phyloP scores from a whole-genome alignment of 2,329 filamentous ascomycete genomes.

The Gremmenia infestans region DNA sequence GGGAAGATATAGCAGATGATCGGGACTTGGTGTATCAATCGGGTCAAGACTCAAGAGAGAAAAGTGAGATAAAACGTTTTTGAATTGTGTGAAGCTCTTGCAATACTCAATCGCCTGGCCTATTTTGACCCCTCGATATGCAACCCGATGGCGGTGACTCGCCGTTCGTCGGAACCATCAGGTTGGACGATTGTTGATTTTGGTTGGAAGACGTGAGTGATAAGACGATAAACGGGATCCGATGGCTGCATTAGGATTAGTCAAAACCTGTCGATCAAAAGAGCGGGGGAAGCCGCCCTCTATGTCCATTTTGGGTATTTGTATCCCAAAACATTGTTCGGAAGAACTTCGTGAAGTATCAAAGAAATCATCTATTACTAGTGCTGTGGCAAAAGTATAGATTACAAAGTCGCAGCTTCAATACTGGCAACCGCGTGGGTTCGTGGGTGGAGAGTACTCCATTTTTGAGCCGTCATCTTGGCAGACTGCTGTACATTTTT shows the following conservation, averaged over 20 bases:
- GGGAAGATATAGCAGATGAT: constrained; percentile 15
- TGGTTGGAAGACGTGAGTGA: constrained; percentile 19
- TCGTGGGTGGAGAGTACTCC: background rate
- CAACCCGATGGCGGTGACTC: constrained; percentile 11
- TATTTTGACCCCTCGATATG: constrained; percentile 11
- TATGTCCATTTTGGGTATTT: constrained; percentile 15
- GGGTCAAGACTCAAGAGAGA: constrained; percentile 16
- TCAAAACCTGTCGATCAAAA: constrained; percentile 12
- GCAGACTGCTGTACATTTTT: too few species aligned
- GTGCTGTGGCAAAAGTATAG: background rate
- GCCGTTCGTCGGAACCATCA: constrained; percentile 5
- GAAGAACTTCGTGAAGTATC: background rate
- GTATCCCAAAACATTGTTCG: constrained; percentile 4
- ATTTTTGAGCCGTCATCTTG: background rate
- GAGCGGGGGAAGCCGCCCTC: background rate
- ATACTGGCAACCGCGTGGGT: too few species aligned
- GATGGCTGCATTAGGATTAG: constrained; percentile 18
- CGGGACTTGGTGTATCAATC: constrained; percentile 30
- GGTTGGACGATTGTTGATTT: constrained; percentile 10
- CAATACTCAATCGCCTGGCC: constrained; percentile 4
- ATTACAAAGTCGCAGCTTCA: background rate
- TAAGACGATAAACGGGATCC: constrained; percentile 15
- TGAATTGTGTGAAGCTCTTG: constrained; percentile 15
- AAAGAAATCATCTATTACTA: background rate
- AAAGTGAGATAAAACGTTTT: constrained; percentile 14